Evolutionary conservation across 495 filamentous ascomycete species (phyloP), one percentile per base, ranked within the genome.

Genomic region (Cladorrhinum samala): DNA sequence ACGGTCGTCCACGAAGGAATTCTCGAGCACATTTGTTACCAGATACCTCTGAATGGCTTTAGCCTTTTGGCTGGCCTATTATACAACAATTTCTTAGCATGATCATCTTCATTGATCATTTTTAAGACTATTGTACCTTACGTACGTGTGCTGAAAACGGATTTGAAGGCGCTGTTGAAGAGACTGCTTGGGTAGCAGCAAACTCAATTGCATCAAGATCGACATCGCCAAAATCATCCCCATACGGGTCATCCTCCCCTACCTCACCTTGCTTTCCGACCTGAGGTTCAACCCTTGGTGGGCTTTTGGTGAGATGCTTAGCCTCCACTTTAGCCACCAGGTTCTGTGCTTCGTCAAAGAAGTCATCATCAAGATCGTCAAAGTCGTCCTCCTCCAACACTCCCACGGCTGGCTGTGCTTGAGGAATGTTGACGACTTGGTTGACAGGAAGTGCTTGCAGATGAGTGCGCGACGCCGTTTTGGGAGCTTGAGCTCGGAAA

Each of bases 11-110:
- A 70, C 68, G 70, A 89, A 93, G 21, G 79, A 72, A 58, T 76
- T 75, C 54, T 89, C 77, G 25, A 83, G 77, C 56, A 88, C 79
- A 57, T 84, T 80, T 56, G 83, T 85, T 51, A 95, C 75, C 42
- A 87, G 72, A 71, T 92, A 95, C 48, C 91, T 84, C 65, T 93
- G 88, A 59, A 95, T 90, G 38, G 82, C 80, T 70, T 78, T 81
- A 53, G 77, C 71, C 65, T 80, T 82, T 66, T 82, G 70, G 41
- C 63, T 68, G 33, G 74, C 64, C 78, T 81, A 68, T 61, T 40
- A 27, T 13, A 45, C 6, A 33, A 47, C 9, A 65, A 59, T 55
- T 24, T 58, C 67, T 81, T 77, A 81, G 77, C 63, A 65, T 60
- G 30, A 54, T 58, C 60, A 52, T 52, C 56, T 45, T 53, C 30